Conservation (phyloP, 2,329 filamentous ascomycete species). For the Diaporthe ampelina region DNA sequence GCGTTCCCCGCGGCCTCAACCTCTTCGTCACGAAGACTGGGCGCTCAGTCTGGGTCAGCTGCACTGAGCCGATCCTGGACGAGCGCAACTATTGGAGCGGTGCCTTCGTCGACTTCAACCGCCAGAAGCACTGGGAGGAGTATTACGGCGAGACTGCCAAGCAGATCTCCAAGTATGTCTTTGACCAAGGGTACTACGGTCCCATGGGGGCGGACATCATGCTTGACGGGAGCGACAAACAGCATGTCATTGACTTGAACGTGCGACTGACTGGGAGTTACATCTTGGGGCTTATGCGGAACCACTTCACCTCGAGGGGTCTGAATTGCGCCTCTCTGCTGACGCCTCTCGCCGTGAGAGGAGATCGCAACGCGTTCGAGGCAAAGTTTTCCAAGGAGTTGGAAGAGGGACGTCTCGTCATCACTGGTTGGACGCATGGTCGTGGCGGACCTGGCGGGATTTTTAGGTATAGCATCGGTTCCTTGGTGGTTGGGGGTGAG, state of each 20-base stretch:
- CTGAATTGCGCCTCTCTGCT: neutral
- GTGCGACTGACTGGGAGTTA: conserved; percentile 9
- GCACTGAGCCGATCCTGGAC: conserved; percentile 16
- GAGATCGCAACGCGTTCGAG: conserved; percentile 27
- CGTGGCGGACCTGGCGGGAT: conserved; percentile 6
- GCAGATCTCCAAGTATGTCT: conserved; percentile 13
- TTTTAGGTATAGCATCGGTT: conserved; percentile 20
- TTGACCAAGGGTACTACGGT: conserved; percentile 27
- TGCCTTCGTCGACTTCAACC: conserved; percentile 27
- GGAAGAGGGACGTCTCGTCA: conserved; percentile 19
- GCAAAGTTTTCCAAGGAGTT: conserved; percentile 17
- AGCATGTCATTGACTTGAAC: conserved; percentile 32
- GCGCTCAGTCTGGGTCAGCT: conserved; percentile 18
- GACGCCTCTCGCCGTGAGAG: conserved; percentile 18
- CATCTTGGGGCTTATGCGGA: conserved; percentile 22
- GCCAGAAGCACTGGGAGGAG: conserved; percentile 7
- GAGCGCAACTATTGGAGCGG: conserved; percentile 26
- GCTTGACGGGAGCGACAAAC: conserved; percentile 9
- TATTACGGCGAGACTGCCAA: conserved; percentile 22
- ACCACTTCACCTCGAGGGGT: conserved; percentile 17
- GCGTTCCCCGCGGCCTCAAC: conserved; percentile 6
- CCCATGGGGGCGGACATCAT: conserved; percentile 32
- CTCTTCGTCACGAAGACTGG: conserved; percentile 25
- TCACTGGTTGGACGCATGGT: conserved; percentile 20
- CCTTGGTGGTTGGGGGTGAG: conserved; percentile 17